phyloP scores from a whole-genome alignment of 2,329 filamentous ascomycete species.

The Fusarium pseudonygamai region DNA sequence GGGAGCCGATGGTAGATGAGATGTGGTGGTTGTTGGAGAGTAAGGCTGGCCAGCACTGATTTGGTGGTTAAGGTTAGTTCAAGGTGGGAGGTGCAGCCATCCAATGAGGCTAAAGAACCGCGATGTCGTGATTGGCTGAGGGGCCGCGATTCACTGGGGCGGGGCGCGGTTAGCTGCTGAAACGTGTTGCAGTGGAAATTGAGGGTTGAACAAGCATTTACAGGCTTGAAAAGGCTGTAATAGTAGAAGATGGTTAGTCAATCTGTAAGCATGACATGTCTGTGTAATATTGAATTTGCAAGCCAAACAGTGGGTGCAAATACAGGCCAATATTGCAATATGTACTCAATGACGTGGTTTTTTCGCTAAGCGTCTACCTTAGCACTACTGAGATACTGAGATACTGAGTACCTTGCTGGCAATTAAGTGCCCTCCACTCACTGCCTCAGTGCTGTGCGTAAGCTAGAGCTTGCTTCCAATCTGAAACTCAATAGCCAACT shows the following conservation, averaged over 20 bases:
- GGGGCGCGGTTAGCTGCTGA: conserved; percentile 36
- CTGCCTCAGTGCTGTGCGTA: neutral
- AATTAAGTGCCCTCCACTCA: conserved; percentile 2
- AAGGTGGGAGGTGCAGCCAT: conserved; percentile 39
- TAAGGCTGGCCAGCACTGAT: conserved; percentile 25
- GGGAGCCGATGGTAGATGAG: conserved; percentile 27
- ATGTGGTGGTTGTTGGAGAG: conserved; percentile 35
- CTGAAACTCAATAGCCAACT: neutral
- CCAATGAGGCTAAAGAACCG: conserved; percentile 34
- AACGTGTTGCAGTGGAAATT: conserved; percentile 9
- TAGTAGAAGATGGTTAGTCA: neutral
- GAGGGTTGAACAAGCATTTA: neutral
- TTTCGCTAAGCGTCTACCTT: conserved; percentile 23
- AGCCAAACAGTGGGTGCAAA: neutral
- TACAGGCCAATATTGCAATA: neutral
- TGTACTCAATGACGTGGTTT: conserved; percentile 27
- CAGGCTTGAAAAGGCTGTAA: neutral
- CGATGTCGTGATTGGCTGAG: conserved; percentile 37
- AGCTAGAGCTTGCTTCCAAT: neutral
- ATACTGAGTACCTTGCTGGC: neutral
- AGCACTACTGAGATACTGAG: neutral
- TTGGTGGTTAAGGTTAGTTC: conserved; percentile 29
- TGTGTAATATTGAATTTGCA: neutral
- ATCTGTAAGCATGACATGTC: neutral
- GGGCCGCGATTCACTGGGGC: conserved; percentile 27